Percentiles rank a stretch among this genome's conserved stretches.
phyloP scores from a whole-genome alignment of 2,329 filamentous ascomycete species.

The Kalaharituber pfeilii region DNA sequence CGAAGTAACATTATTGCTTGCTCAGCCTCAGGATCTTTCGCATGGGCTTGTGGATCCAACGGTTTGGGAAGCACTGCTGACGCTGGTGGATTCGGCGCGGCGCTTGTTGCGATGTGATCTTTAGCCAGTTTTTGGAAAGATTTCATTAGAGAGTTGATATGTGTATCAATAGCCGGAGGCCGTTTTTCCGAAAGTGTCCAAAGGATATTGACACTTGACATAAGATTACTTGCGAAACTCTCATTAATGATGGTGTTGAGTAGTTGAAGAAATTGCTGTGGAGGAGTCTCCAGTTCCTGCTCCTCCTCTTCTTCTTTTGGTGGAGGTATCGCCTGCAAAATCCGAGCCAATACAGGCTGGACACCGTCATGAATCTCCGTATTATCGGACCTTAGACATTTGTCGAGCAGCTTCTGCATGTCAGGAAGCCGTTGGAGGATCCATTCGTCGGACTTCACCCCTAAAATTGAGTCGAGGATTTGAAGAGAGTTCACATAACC shows the following conservation, averaged over 20 bases:
- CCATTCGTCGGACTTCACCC: constrained; percentile 81
- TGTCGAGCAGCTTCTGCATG: constrained; percentile 78
- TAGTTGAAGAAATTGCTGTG: constrained; percentile 72
- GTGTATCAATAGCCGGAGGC: constrained; percentile 72
- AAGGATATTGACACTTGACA: constrained; percentile 78
- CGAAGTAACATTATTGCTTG: constrained; percentile 83
- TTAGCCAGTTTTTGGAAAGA: constrained; percentile 85
- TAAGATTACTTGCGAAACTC: constrained; percentile 61
- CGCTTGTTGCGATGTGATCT: constrained; percentile 65
- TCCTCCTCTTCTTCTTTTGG: constrained; percentile 59
- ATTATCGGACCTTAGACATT: constrained; percentile 71
- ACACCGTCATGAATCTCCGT: constrained; percentile 80
- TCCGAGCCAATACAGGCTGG: constrained; percentile 57
- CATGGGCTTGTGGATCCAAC: constrained; percentile 39
- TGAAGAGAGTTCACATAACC: constrained; percentile 84
- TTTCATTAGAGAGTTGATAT: constrained; percentile 80
- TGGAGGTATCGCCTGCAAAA: constrained; percentile 78
- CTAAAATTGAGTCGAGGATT: constrained; percentile 74
- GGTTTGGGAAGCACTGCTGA: constrained; percentile 26
- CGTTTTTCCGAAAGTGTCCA: constrained; percentile 81
- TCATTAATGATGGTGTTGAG: constrained; percentile 77
- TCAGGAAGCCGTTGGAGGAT: constrained; percentile 46
- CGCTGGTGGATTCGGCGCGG: constrained; percentile 20
- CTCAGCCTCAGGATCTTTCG: constrained; percentile 55
- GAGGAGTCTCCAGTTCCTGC: constrained; percentile 64